Conservation (phyloP, 805 yeast genomes). For the Yarrowia phangngaensis region DNA sequence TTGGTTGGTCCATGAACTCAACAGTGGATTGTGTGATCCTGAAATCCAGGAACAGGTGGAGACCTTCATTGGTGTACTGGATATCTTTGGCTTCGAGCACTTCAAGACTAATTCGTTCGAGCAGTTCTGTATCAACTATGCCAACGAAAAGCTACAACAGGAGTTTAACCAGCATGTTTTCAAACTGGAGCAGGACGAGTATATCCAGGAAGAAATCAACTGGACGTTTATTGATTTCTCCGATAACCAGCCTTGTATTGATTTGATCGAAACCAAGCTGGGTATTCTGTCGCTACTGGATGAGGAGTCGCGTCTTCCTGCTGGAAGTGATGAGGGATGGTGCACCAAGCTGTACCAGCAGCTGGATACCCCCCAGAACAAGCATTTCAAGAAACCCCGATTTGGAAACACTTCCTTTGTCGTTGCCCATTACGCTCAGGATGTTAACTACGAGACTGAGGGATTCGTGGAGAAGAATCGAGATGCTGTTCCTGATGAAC, state of each 20-base stretch:
- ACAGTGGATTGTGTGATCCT: constrained; percentile 74
- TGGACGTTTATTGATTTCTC: constrained; percentile 96
- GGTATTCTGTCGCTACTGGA: constrained; percentile 87
- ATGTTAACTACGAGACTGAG: constrained; percentile 84
- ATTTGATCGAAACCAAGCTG: constrained; percentile 79
- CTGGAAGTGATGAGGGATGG: constrained; percentile 92
- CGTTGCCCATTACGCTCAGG: constrained; percentile 90
- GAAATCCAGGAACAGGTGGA: constrained; percentile 56
- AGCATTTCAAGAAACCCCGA: constrained; percentile 80
- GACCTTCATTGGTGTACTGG: constrained; percentile 90
- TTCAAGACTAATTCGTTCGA: constrained; percentile 92
- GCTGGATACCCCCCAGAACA: constrained; percentile 71
- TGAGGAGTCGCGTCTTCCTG: constrained; percentile 91
- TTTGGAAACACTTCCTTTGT: constrained; percentile 89
- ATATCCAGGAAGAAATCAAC: constrained; percentile 83
- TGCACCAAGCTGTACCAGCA: constrained; percentile 83
- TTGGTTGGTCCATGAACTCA: constrained; percentile 87
- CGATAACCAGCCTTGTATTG: constrained; percentile 95
- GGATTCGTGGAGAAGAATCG: constrained; percentile 96
- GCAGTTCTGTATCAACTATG: constrained; percentile 95
- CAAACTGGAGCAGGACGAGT: constrained; percentile 95
- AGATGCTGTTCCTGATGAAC: constrained; percentile 96
- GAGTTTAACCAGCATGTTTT: constrained; percentile 97
- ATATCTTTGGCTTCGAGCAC: constrained; percentile 97
- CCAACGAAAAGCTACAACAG: constrained; percentile 94